Base-by-base conservation (phyloP, 176 grass and related monocot genomes). In the Oryza punctata region DNA sequence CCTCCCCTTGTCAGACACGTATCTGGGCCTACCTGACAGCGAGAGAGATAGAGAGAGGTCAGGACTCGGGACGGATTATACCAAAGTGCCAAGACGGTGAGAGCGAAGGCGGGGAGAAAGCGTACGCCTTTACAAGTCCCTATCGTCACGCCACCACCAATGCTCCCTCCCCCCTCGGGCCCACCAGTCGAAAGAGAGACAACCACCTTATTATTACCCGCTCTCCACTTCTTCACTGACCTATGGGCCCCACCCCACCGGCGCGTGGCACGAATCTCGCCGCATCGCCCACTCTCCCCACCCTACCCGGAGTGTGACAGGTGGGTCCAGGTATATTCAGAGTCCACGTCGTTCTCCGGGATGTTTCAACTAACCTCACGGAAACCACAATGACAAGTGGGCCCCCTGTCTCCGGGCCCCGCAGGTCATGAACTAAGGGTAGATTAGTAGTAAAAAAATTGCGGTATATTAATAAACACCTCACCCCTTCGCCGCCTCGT, bases 71-170 rank as follows among this genome's bases (percentile, higher is more conserved):
- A 6, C 35, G 43, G 43, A 45, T 29, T 35, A 35, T 15, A 47
- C 12, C n/a, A n/a, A 35, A 49, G 46, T 15, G n/a, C 14, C 29
- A 33, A 65, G 10, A 2, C 61, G 24, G 10, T 24, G 24, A 52
- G 14, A 52, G 49, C 49, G 15, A 52, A 52, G 49, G 32, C 32
- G 5, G 52, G 52, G 16, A 59, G 2, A 44, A 75, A 65, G 19
- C 71, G 71, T 69, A 73, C 85, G 30, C 23, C 30, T 54, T 24
- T 13, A 27, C 29, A 44, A 41, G 73, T 28, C 46, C 23, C 19
- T 35, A 21, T 43, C 64, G 46, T 29, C 75, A 85, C 67, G 83
- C 35, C 2, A 71, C 74, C 66, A 14, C 41, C 70, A 3, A 23
- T 11, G 12, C 23, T 6, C 12, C 45, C 12, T 13, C 7, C n/a